Evolutionary conservation across 2,329 filamentous ascomycete species (phyloP).

Genomic region (Aureobasidium subglaciale): DNA sequence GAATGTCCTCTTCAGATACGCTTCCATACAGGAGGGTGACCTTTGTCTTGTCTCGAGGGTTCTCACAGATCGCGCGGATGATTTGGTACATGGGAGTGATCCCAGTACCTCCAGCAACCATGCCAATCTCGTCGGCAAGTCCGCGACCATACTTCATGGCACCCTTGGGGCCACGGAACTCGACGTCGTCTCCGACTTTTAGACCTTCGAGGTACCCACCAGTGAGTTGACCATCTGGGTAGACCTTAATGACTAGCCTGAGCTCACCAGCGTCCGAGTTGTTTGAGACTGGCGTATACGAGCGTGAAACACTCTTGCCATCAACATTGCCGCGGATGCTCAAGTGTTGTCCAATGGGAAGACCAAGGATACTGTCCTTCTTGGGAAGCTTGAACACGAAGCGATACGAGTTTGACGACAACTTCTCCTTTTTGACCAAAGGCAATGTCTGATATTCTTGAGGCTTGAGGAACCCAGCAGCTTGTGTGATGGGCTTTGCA

Average conservation of each 20-base stretch:
- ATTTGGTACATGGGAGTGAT: conserved; percentile 56
- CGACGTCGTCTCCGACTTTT: conserved; percentile 41
- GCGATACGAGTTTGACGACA: conserved; percentile 18
- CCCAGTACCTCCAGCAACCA: conserved; percentile 50
- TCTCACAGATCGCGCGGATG: conserved; percentile 56
- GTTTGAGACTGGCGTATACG: conserved; percentile 27
- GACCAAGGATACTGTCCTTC: conserved; percentile 23
- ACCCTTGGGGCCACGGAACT: conserved; percentile 51
- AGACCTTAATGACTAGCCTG: conserved; percentile 47
- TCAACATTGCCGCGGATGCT: conserved; percentile 23
- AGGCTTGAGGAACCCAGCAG: conserved; percentile 44
- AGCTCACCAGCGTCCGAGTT: conserved; percentile 35
- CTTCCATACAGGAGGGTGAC: conserved; percentile 55
- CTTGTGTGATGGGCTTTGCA: background rate
- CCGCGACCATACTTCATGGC: conserved; percentile 46
- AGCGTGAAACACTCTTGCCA: conserved; percentile 18
- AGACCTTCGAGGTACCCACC: conserved; percentile 43
- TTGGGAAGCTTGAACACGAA: conserved; percentile 25
- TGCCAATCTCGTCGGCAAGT: conserved; percentile 42
- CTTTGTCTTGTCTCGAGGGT: conserved; percentile 49
- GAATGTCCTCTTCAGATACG: conserved; percentile 51
- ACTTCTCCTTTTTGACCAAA: conserved; percentile 25
- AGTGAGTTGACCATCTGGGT: conserved; percentile 42
- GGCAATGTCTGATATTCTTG: conserved; percentile 42
- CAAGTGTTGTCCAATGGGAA: conserved; percentile 26